Conservation (phyloP, 768 basidiomycete species). For the Tephrocybe sp. region DNA sequence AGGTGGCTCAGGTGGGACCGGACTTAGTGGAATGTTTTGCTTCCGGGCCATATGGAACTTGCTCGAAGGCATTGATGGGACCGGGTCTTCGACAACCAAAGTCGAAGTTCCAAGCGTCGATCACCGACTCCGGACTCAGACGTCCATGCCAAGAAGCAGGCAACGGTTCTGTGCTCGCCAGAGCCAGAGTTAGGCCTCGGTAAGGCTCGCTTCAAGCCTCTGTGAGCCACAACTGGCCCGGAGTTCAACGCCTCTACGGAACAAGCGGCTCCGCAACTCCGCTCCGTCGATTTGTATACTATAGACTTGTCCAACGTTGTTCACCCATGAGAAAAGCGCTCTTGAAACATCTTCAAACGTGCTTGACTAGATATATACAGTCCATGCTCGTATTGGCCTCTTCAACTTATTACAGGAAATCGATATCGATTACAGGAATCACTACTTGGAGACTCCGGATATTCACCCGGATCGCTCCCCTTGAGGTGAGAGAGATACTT, state of each 20-base stretch:
- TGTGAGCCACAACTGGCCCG: constrained; percentile 2
- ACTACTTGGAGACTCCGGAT: not conserved
- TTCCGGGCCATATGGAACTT: constrained; percentile 17
- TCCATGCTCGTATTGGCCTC: not conserved
- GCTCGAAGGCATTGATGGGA: constrained; percentile 6
- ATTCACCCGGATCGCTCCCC: too few relatives aligned
- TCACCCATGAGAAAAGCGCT: not conserved
- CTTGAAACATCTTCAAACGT: not conserved
- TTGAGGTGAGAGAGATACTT: too few relatives aligned
- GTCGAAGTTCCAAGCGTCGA: too few relatives aligned
- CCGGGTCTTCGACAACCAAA: not conserved
- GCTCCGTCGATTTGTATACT: too few relatives aligned
- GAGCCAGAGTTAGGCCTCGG: not conserved
- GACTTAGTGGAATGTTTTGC: constrained; percentile 12
- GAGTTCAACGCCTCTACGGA: not conserved
- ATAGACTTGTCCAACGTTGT: not conserved
- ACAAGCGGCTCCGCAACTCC: constrained; percentile 1
- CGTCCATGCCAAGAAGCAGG: not conserved
- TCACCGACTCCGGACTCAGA: not conserved
- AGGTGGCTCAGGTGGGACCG: constrained; percentile 2
- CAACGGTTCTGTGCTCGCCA: too few relatives aligned
- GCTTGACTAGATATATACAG: not conserved
- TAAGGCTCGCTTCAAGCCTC: not conserved
- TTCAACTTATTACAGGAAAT: not conserved
- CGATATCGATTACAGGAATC: not conserved